Conservation (phyloP, 345 rosid genomes). For the Acer negundo region DNA sequence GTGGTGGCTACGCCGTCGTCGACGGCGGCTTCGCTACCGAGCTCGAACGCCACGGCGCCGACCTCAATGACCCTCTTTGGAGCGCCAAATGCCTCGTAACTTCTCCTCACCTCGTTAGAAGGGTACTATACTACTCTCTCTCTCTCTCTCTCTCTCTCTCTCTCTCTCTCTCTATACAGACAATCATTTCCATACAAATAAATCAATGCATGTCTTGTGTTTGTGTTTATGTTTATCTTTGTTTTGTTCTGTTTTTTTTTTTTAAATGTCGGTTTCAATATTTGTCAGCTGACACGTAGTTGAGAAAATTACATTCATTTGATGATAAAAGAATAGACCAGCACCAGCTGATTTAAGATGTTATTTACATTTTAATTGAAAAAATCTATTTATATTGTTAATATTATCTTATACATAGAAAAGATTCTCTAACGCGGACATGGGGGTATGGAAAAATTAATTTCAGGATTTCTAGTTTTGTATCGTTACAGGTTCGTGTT, state of each 20-base stretch:
- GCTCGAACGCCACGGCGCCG: constrained; percentile 84
- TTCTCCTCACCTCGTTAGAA: constrained; percentile 80
- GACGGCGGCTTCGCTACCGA: constrained; percentile 97
- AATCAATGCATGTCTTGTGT: no score
- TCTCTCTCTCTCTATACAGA: no score
- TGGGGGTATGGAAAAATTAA: no score
- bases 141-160: no score
- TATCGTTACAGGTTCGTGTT: no score
- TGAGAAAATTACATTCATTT: not conserved
- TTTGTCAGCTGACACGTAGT: not conserved
- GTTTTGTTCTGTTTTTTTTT: not conserved
- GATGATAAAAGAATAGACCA: not conserved
- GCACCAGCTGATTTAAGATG: no score
- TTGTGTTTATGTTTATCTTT: not conserved
- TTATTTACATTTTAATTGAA: not conserved
- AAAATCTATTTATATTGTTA: not conserved
- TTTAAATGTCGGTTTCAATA: not conserved
- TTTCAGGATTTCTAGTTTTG: no score
- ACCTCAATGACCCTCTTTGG: constrained; percentile 95
- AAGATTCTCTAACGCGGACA: no score
- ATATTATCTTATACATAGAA: no score
- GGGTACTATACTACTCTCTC: constrained; percentile 37
- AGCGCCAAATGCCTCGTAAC: constrained; percentile 87
- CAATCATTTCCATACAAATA: not conserved
- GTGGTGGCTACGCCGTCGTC: constrained; percentile 78